Conservation (phyloP, 2,329 filamentous ascomycete species). For the Phaeoacremonium minimum region DNA sequence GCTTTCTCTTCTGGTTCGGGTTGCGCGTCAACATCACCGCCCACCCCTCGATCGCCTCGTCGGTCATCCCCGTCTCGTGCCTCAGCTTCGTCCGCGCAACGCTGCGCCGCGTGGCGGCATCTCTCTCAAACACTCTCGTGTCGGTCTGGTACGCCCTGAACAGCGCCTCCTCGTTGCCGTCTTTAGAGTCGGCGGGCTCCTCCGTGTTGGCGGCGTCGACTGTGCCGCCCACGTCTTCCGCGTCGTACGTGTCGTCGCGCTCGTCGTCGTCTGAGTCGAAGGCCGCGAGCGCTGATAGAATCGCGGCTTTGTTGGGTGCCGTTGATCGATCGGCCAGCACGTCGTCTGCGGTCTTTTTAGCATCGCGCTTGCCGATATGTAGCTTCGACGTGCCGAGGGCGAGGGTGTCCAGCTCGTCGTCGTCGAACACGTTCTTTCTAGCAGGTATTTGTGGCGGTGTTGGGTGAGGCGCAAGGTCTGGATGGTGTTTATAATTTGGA, state of each 20-base stretch:
- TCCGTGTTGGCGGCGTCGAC: constrained; percentile 57
- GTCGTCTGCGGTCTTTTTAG: constrained; percentile 63
- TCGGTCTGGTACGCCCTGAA: constrained; percentile 68
- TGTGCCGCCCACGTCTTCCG: constrained; percentile 84
- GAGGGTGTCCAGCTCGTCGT: constrained; percentile 74
- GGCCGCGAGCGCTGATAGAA: constrained; percentile 78
- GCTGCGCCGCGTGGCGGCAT: constrained; percentile 64
- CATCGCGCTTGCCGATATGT: constrained; percentile 71
- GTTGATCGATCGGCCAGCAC: constrained; percentile 61
- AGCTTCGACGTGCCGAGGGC: constrained; percentile 62
- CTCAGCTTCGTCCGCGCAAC: constrained; percentile 60
- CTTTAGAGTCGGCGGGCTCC: constrained; percentile 30
- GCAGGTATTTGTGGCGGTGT: constrained; percentile 53
- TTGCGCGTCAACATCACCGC: constrained; percentile 78
- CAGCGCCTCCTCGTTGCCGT: constrained; percentile 64
- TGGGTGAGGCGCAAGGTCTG: constrained; percentile 51
- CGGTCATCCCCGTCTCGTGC: constrained; percentile 79
- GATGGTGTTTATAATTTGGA: constrained; percentile 15
- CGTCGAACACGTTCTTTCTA: constrained; percentile 73
- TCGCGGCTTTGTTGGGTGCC: constrained; percentile 75
- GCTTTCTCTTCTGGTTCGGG: constrained; percentile 58
- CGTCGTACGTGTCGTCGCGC: constrained; percentile 93
- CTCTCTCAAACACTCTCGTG: constrained; percentile 65
- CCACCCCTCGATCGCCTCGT: constrained; percentile 94
- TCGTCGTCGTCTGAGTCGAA: constrained; percentile 97